Evolutionary conservation across 2,329 filamentous ascomycete genomes (phyloP), one percentile per base, ranked within the genome.

Genomic region (Aureobasidium sp.): DNA sequence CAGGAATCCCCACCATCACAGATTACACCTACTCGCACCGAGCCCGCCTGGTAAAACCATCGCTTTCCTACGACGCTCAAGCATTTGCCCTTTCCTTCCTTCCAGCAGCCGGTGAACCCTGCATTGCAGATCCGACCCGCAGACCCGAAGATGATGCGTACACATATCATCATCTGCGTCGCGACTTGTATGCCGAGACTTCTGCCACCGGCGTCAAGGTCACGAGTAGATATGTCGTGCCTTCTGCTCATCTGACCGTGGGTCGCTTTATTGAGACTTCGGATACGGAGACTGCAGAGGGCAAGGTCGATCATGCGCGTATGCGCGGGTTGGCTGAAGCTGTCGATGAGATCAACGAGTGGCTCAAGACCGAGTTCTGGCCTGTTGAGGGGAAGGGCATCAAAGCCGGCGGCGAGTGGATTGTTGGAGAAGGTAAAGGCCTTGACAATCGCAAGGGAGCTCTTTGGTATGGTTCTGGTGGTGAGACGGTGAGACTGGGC

Each of bases 91-190:
- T 97, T 29, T 93, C 87, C 22, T 96, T 94, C 68, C 72, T 96
- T 1, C 90, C 91, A 0, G 88, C 88, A 0, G 59, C 65, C 1
- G 58, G 61, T n/a, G 62, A 63, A 3, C 30, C 44, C n/a, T 49
- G 34, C 6, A 58, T 41, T 4, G 57, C 64, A 10, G 59, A 60
- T 3, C 54, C 57, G 16, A 30, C 35, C 17, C 16, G 61, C 38
- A 68, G 68, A 12, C 66, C 72, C 14, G 63, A 76, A 34, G 77
- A 80, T 16, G 86, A 93, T 59, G 63, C 60, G 1, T 96, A 88
- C 70, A 90, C 86, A 0, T 96, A 96, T 67, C 91, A 96, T 65
- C 91, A 97, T 68, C 79, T 97, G 7, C 83, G 91, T 2, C 79
- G 85, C 3, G 89, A 95, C 64, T 66, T 94, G 11, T 93, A 84